A percentile compares a stretch with the other conserved stretches of the same genome.
Evolutionary conservation across 345 rosid species (phyloP).

Genomic region (Citrus glauca): DNA sequence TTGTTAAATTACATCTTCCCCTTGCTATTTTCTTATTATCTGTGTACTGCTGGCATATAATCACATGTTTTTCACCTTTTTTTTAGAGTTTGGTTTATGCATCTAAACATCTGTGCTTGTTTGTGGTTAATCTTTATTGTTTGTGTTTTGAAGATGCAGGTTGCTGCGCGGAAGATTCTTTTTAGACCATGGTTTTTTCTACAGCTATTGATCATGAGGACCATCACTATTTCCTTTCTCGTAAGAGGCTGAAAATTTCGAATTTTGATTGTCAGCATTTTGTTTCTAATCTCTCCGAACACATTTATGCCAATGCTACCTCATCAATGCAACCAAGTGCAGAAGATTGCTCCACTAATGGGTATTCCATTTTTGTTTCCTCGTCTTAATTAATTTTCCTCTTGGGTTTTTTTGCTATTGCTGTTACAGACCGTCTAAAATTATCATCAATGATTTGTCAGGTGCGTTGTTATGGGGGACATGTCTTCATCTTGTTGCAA

Average conservation of each 20-base stretch:
- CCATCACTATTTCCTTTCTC: conserved; percentile 8
- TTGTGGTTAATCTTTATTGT: not conserved
- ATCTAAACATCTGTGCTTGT: not conserved
- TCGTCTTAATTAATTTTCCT: not conserved
- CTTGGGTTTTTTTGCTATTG: not conserved
- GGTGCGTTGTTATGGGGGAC: conserved; percentile 28
- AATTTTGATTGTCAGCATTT: conserved; percentile 16
- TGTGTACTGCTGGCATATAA: not conserved
- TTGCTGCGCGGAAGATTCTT: not conserved
- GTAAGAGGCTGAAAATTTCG: conserved; percentile 41
- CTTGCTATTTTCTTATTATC: not conserved
- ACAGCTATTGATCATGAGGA: conserved; percentile 14
- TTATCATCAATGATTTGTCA: conserved; percentile 18
- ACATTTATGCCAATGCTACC: conserved; percentile 23
- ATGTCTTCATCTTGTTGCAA: conserved; percentile 29
- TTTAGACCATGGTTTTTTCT: conserved; percentile 55
- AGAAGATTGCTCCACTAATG: conserved; percentile 27
- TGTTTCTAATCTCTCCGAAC: conserved; percentile 24
- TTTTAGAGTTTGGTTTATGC: not conserved
- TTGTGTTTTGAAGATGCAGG: not conserved
- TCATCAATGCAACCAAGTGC: conserved; percentile 18
- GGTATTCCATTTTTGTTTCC: conserved; percentile 24
- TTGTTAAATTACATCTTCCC: not conserved
- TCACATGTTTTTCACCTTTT: not conserved
- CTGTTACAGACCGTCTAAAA: not conserved